Conservation (phyloP, 2,329 filamentous ascomycete genomes). For the Periconia sp. region DNA sequence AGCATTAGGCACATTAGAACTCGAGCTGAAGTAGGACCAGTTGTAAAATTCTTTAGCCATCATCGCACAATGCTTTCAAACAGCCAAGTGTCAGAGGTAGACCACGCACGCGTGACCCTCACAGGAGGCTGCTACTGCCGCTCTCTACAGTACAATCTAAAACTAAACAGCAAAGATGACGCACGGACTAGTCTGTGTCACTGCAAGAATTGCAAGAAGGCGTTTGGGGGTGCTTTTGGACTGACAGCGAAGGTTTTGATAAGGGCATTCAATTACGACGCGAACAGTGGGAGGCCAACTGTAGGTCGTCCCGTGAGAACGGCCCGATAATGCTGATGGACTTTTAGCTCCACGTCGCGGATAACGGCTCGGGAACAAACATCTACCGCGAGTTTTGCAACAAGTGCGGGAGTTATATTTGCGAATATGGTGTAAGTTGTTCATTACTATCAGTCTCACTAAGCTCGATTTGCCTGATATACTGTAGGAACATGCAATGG, state of each 20-base stretch:
- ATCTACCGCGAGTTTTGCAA: conserved; percentile 61
- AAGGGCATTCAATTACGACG: conserved; percentile 49
- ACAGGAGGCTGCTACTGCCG: conserved; percentile 58
- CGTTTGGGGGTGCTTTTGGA: conserved; percentile 59
- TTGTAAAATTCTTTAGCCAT: no score
- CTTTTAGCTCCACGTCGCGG: conserved; percentile 51
- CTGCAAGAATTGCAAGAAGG: conserved; percentile 61
- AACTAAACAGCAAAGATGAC: conserved; percentile 52
- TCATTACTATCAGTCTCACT: not conserved
- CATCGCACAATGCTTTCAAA: no score
- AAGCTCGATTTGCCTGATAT: not conserved
- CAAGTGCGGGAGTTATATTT: conserved; percentile 57
- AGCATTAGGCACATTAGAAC: no score
- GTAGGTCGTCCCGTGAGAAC: conserved; percentile 9
- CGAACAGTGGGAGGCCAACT: conserved; percentile 16
- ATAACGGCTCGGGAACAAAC: conserved; percentile 56
- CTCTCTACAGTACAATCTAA: conserved; percentile 54
- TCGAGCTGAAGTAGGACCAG: no score
- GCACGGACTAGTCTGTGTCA: conserved; percentile 61
- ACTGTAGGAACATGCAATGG: conserved; percentile 27
- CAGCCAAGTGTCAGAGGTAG: no score
- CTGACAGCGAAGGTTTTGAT: conserved; percentile 59
- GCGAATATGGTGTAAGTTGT: conserved; percentile 55
- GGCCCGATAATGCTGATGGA: conserved; percentile 5
- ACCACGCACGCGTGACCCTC: conserved; percentile 24